phyloP scores from a whole-genome alignment of 257 asterid species.

The Henckelia pumila region DNA sequence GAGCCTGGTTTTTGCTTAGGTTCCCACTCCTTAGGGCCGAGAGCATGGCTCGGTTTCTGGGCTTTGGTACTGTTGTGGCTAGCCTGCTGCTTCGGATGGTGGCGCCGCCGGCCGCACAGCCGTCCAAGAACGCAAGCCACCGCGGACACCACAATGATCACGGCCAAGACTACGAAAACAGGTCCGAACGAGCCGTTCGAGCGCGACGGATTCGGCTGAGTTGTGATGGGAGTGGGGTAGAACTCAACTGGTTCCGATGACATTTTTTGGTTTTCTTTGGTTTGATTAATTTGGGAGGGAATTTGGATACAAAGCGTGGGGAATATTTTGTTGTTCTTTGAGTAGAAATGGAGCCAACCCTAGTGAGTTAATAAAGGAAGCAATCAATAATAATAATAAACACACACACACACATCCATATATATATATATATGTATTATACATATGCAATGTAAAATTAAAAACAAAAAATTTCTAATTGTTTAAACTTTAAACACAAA shows the following conservation, averaged over 20 bases:
- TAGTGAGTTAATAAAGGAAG: not conserved
- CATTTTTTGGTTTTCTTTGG: constrained; percentile 25
- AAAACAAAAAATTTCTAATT: no score
- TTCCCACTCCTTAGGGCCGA: constrained; percentile 31
- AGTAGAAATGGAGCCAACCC: not conserved
- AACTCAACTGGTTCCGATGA: constrained; percentile 51
- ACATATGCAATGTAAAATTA: no score
- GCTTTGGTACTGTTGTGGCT: constrained; percentile 26
- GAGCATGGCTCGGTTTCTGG: constrained; percentile 14
- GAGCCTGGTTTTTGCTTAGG: constrained; percentile 32
- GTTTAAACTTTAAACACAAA: no score
- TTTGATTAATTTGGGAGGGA: not conserved
- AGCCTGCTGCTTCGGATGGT: constrained; percentile 34
- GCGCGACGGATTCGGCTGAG: constrained; percentile 36
- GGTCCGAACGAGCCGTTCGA: constrained; percentile 74
- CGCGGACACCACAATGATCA: constrained; percentile 59
- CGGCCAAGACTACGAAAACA: constrained; percentile 65
- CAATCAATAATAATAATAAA: not conserved
- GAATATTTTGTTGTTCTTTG: not conserved
- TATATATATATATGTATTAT: no score
- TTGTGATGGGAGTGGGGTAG: constrained; percentile 46
- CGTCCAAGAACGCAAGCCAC: constrained; percentile 72
- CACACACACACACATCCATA: no score
- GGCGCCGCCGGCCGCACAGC: constrained; percentile 50
- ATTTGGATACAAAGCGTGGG: not conserved